Conservation (phyloP, 2,329 filamentous ascomycete genomes). For the Cladosporium sp. region DNA sequence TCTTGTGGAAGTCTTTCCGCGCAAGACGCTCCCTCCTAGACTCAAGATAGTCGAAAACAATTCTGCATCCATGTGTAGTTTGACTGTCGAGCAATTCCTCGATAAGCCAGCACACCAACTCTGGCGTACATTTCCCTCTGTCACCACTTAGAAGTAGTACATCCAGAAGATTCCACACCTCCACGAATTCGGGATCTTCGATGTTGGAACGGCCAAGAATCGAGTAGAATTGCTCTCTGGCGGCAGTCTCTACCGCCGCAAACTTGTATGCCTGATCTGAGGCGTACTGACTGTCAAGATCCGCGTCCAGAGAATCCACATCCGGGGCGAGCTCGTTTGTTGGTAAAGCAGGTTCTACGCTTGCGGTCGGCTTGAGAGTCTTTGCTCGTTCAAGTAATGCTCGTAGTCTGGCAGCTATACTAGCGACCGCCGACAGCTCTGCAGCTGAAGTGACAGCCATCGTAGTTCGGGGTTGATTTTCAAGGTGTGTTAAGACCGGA, state of each 20-base stretch:
- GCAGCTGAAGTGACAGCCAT: constrained; percentile 26
- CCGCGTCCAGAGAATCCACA: constrained; percentile 24
- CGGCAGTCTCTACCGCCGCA: constrained; percentile 76
- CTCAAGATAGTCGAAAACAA: constrained; percentile 91
- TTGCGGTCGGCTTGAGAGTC: constrained; percentile 35
- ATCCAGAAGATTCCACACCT: constrained; percentile 91
- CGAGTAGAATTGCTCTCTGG: constrained; percentile 69
- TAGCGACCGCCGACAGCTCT: constrained; percentile 25
- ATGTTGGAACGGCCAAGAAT: constrained; percentile 58
- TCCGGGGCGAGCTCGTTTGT: constrained; percentile 34
- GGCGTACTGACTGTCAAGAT: constrained; percentile 20
- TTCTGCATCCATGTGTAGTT: constrained; percentile 84
- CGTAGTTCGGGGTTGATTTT: background rate
- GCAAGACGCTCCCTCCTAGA: constrained; percentile 86
- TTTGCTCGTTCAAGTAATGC: constrained; percentile 38
- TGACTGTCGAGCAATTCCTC: constrained; percentile 96
- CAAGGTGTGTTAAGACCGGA: background rate
- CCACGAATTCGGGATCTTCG: constrained; percentile 70
- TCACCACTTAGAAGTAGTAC: constrained; percentile 81
- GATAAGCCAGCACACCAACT: constrained; percentile 80
- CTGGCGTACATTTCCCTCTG: constrained; percentile 60
- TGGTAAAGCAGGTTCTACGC: constrained; percentile 43
- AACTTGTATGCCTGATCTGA: constrained; percentile 32
- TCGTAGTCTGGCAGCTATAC: constrained; percentile 29
- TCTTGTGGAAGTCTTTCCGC: constrained; percentile 71